Base-by-base conservation (phyloP, 2,329 filamentous ascomycete species). In the Phaeophleospora eucalypticola region DNA sequence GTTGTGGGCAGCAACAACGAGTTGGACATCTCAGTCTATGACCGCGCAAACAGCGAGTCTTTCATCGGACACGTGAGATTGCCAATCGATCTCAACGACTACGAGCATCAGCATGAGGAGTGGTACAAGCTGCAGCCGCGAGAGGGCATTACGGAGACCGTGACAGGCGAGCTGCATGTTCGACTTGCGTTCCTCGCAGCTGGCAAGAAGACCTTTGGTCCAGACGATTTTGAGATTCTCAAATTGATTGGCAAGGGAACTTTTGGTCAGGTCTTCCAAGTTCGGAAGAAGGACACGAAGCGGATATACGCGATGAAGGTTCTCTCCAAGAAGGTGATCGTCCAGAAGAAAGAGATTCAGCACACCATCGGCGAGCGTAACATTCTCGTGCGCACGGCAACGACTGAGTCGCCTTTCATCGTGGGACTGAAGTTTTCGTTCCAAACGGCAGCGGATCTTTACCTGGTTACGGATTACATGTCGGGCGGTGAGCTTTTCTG, bases 251-350 rank as follows among this genome's bases (percentile, higher is more conserved):
- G 93, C 53, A 97, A 97, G 71, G 93, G 93, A 45, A 98, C 93
- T 0, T 98, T 98, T 65, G 93, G 93, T 1, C 93, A 98, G 68
- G 93, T 98, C 2, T 98, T 97, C 66, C 93, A 98, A 67, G 93
- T 98, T 4, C 85, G 89, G 60, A 98, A 98, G 79, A 93, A 88
- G 75, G 93, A 98, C 66, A 96, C 91, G 0, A 83, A 84, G 61
- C 84, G 93, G 36, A 96, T 98, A 51, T 98, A 98, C 64, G 93
- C 93, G 52, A 98, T 98, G 93, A 98, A 98, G 70, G 91, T 98
- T 1, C 75, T 98, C 24, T 96, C 93, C 41, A 98, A 98, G 78
- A 98, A 98, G 76, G 93, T 98, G 43, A 98, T 98, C 62, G 93
- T 98, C 19, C 93, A 98, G 71, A 98, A 98, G 80, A 98, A 98